Evolutionary conservation across 2,329 filamentous ascomycete genomes (phyloP).

Genomic region (Botrytis paeoniae): DNA sequence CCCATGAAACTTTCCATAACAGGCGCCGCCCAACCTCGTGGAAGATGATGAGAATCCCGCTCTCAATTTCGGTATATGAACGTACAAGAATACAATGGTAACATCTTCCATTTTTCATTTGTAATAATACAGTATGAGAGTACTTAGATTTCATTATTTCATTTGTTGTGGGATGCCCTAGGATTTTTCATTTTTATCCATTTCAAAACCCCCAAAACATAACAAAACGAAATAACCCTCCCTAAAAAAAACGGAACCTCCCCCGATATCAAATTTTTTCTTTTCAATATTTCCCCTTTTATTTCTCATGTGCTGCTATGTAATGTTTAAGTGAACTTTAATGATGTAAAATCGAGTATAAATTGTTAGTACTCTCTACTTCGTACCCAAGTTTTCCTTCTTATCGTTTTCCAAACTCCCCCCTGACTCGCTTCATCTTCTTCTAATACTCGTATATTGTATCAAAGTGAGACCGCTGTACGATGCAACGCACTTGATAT

Average conservation of each 20-base stretch:
- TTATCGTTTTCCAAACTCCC: background rate
- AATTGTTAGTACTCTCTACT: background rate
- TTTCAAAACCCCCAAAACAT: background rate
- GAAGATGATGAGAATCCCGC: background rate
- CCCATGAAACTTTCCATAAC: background rate
- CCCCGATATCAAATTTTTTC: background rate
- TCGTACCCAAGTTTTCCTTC: background rate
- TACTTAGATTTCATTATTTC: background rate
- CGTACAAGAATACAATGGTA: background rate
- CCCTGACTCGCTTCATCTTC: background rate
- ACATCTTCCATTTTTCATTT: background rate
- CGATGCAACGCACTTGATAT: background rate
- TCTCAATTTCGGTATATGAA: background rate
- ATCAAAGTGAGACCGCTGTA: background rate
- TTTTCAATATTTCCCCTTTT: background rate
- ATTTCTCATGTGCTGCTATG: background rate
- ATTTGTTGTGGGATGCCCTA: background rate
- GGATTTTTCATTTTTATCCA: background rate
- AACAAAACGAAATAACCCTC: background rate
- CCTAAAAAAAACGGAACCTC: background rate
- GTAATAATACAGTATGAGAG: background rate
- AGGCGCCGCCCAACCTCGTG: accelerated
- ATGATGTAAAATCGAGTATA: background rate
- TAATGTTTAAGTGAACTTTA: background rate
- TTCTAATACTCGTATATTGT: background rate